Conservation (phyloP, 2,329 filamentous ascomycete species). For the Aphanocladium album region DNA sequence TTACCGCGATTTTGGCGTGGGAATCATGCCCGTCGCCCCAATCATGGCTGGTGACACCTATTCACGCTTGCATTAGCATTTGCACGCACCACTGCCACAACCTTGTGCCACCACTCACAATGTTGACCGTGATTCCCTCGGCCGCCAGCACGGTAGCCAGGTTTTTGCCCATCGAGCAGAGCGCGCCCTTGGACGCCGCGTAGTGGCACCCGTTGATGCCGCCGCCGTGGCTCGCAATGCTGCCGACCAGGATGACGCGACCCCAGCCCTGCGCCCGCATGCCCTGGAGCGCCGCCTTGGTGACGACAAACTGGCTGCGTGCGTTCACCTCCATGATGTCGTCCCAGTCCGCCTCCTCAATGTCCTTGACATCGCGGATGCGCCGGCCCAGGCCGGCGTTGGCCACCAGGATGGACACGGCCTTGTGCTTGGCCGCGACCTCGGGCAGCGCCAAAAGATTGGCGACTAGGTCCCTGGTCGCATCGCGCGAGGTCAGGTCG, state of each 20-base stretch:
- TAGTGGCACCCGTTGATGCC: slow-evolving; percentile 60
- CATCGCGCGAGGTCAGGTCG: slow-evolving; percentile 24
- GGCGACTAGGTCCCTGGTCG: slow-evolving; percentile 21
- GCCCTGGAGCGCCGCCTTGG: slow-evolving; percentile 53
- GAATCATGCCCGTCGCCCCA: slow-evolving; percentile 59
- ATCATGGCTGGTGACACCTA: slow-evolving; percentile 66
- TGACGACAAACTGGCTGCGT: slow-evolving; percentile 55
- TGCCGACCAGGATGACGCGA: slow-evolving; percentile 58
- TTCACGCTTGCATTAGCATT: neutral
- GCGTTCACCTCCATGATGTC: slow-evolving; percentile 58
- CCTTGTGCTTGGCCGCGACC: slow-evolving; percentile 20
- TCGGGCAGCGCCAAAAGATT: slow-evolving; percentile 16
- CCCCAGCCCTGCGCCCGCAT: slow-evolving; percentile 60
- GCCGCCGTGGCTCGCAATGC: slow-evolving; percentile 57
- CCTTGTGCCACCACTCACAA: slow-evolving; percentile 3
- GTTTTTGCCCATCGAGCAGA: slow-evolving; percentile 58
- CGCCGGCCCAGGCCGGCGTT: slow-evolving; percentile 64
- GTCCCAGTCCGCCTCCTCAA: slow-evolving; percentile 60
- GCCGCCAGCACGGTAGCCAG: slow-evolving; percentile 54
- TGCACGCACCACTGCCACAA: too few relatives aligned
- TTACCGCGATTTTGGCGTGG: slow-evolving; percentile 33
- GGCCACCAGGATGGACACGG: slow-evolving; percentile 51
- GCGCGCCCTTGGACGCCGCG: slow-evolving; percentile 56
- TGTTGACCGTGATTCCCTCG: slow-evolving; percentile 60
- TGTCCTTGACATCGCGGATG: slow-evolving; percentile 51